A percentile compares a stretch with the other conserved stretches of the same genome.
These are phyloP conservation scores for Panaeolus papilionaceus DNA, from an alignment of 768 basidiomycete species.

Conservation along the genomic window DNA sequence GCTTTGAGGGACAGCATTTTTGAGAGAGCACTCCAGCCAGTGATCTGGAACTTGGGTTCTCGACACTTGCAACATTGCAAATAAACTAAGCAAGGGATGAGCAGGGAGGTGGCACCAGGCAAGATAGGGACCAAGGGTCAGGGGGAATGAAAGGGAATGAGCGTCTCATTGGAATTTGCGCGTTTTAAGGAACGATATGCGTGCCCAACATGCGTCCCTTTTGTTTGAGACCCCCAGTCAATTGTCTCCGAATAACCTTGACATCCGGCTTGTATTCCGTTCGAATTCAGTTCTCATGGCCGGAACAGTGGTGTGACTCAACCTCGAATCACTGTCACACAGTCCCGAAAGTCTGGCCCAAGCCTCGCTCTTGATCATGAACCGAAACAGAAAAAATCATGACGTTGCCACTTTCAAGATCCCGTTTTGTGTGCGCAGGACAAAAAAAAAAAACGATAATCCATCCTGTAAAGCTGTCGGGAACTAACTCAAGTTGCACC, in stretches of 20 bases:
- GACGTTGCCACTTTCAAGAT: not conserved
- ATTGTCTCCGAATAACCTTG: slow-evolving; percentile 14
- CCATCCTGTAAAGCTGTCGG: not conserved
- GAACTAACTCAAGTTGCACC: not conserved
- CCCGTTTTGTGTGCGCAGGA: not conserved
- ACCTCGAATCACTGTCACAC: not conserved
- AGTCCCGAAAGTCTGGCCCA: slow-evolving; percentile 5
- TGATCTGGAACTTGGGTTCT: slow-evolving; percentile 26
- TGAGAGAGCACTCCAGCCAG: slow-evolving; percentile 24
- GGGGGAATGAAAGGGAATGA: slow-evolving; percentile 5
- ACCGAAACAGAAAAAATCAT: not conserved
- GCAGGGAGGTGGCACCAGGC: not conserved
- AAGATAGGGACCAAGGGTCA: not conserved
- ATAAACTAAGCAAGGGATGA: slow-evolving; percentile 4
- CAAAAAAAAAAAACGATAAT: not conserved
- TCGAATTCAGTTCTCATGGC: slow-evolving; percentile 5
- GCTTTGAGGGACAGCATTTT: slow-evolving; percentile 19
- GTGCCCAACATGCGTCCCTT: not conserved
- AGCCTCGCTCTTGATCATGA: not conserved
- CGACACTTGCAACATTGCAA: slow-evolving; percentile 27
- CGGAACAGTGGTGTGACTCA: not conserved
- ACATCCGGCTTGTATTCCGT: not conserved
- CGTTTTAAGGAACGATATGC: not conserved
- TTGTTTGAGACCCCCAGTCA: slow-evolving; percentile 3
- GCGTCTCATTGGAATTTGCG: not conserved